phyloP scores from a whole-genome alignment of 768 basidiomycete genomes.

The Mrakia blollopis region DNA sequence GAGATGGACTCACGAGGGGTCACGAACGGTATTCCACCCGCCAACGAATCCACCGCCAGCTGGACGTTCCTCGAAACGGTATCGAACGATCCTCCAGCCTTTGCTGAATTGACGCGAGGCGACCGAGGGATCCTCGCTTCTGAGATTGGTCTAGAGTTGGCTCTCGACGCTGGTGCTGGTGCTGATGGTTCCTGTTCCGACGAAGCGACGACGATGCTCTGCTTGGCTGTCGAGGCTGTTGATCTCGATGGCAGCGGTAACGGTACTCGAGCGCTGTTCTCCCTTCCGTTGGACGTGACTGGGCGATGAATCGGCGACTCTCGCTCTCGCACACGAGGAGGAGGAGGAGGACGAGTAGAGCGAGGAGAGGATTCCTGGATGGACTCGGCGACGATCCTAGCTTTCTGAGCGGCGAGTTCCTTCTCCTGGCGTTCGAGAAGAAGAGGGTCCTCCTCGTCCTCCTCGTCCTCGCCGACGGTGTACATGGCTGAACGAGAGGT shows the following conservation, averaged over 20 bases:
- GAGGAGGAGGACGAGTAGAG: neutral
- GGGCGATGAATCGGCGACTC: neutral
- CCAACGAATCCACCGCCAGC: constrained; percentile 65
- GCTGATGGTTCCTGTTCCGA: too few relatives aligned
- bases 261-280: neutral
- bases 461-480: constrained; percentile 30
- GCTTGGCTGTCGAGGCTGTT: neutral
- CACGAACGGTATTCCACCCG: constrained; percentile 60
- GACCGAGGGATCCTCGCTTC: neutral
- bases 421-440: constrained; percentile 40
- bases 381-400: constrained; percentile 77
- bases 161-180: neutral
- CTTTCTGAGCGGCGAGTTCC: constrained; percentile 85
- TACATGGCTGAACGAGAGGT: neutral
- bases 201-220: neutral
- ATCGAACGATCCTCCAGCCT: constrained; percentile 34
- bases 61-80: constrained; percentile 38
- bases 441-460: constrained; percentile 46
- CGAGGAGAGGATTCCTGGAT: neutral
- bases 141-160: neutral
- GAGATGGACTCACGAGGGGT: constrained; percentile 51
- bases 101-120: constrained; percentile 2
- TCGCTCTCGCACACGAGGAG: neutral
- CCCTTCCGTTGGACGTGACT: neutral
- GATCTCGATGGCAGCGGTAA: neutral